Percentiles rank a stretch among this genome's conserved stretches.
Evolutionary conservation across 164 flowering plant species (phyloP).

Genomic region (Umbilicus rupestris): DNA sequence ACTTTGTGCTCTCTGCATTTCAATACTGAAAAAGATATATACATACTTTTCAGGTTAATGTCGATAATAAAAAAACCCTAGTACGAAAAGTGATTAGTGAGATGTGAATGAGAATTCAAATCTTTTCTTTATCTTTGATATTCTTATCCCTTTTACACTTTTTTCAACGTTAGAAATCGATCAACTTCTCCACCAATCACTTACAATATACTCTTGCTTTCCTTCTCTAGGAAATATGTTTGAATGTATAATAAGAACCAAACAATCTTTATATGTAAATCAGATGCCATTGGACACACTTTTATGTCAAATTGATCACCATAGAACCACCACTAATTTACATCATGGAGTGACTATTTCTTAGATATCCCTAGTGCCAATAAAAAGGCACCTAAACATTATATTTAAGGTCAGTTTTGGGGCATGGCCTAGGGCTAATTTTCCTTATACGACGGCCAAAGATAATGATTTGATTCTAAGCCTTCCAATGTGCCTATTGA

Average conservation of each 20-base stretch:
- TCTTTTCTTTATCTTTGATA: background rate
- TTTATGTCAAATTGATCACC: too few species aligned
- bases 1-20: too few species aligned
- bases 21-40: too few species aligned
- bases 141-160: background rate
- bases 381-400: background rate
- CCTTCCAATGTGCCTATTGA: background rate
- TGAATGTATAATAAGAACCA: too few species aligned
- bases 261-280: too few species aligned
- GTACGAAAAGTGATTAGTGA: background rate
- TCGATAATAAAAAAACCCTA: background rate
- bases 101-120: background rate
- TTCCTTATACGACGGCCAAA: background rate
- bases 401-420: background rate
- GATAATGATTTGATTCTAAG: constrained; percentile 2
- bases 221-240: too few species aligned
- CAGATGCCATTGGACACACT: too few species aligned
- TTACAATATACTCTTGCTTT: too few species aligned
- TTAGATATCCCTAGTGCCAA: background rate
- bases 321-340: background rate
- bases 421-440: background rate
- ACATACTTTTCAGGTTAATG: background rate
- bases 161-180: background rate
- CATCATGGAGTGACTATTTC: background rate
- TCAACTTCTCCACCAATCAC: background rate